Evolutionary conservation across 2,329 filamentous ascomycete genomes (phyloP).

Genomic region (Sarocladium kiliense): DNA sequence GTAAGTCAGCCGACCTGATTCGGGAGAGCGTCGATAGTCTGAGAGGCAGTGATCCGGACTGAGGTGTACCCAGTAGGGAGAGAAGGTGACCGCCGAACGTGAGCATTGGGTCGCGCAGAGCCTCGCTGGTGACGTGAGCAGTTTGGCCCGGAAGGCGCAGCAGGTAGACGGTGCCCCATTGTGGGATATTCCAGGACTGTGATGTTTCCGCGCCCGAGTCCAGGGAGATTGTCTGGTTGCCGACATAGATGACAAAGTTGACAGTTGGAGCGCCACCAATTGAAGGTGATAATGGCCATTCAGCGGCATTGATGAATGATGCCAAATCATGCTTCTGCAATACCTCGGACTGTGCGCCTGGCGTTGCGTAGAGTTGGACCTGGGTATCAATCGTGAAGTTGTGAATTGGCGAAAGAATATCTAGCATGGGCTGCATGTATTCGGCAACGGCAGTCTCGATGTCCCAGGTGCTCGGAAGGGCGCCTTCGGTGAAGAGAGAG

Average conservation of each 20-base stretch:
- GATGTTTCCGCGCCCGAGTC: conserved; percentile 38
- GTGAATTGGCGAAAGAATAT: conserved; percentile 76
- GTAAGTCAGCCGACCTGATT: conserved; percentile 77
- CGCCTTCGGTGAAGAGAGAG: conserved; percentile 81
- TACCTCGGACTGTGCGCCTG: conserved; percentile 56
- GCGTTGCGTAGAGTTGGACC: conserved; percentile 85
- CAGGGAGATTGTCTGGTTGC: conserved; percentile 64
- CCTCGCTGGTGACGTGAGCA: conserved; percentile 53
- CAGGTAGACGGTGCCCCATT: conserved; percentile 76
- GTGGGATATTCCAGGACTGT: conserved; percentile 83
- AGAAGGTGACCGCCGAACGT: conserved; percentile 89
- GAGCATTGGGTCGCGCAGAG: conserved; percentile 74
- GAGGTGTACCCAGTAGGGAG: conserved; percentile 78
- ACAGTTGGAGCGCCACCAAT: conserved; percentile 91
- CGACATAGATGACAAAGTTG: conserved; percentile 91
- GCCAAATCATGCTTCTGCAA: conserved; percentile 82
- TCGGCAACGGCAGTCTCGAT: conserved; percentile 75
- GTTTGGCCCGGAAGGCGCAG: conserved; percentile 43
- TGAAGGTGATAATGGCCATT: conserved; percentile 93
- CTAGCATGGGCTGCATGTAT: conserved; percentile 77
- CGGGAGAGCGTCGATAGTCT: conserved; percentile 79
- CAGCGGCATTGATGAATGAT: conserved; percentile 94
- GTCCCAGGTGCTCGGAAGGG: conserved; percentile 81
- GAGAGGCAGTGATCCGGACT: conserved; percentile 76
- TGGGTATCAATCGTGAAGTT: conserved; percentile 96